These are phyloP conservation scores for Pilasporangium apinafurcum DNA, from an alignment of 352 stramenopile species.

Conservation along the genomic window DNA sequence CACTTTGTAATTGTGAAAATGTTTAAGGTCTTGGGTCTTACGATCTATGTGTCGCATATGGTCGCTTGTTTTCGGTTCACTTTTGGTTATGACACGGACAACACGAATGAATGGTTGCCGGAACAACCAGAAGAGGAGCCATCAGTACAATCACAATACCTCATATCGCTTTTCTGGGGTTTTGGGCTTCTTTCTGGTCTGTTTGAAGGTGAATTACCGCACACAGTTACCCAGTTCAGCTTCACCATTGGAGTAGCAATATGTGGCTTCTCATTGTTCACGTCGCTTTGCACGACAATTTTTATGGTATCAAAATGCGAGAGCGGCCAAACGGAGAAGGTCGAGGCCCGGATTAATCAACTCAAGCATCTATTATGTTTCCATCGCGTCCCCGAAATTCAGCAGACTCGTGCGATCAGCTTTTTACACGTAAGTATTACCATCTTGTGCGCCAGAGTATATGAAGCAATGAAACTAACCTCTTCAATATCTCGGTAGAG, in stretches of 20 bases:
- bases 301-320: slow-evolving; percentile 74
- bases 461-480: background rate
- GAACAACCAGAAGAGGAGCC: slow-evolving; percentile 2
- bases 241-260: slow-evolving; percentile 47
- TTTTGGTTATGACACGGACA: slow-evolving; percentile 16
- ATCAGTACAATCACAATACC: slow-evolving; percentile 16
- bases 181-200: slow-evolving; percentile 49
- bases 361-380: slow-evolving; percentile 60
- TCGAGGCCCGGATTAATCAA: slow-evolving; percentile 57
- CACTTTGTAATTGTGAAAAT: slow-evolving; percentile 44
- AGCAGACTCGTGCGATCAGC: slow-evolving; percentile 45
- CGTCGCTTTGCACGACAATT: slow-evolving; percentile 53
- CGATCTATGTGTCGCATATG: slow-evolving; percentile 33
- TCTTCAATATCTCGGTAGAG: slow-evolving; percentile 5
- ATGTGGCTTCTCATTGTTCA: slow-evolving; percentile 48
- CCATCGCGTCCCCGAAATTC: slow-evolving; percentile 41
- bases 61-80: slow-evolving; percentile 36
- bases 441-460: too few relatives aligned
- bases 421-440: too few relatives aligned
- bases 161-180: slow-evolving; percentile 37
- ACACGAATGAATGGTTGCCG: slow-evolving; percentile 15
- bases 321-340: slow-evolving; percentile 24
- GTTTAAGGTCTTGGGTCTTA: slow-evolving; percentile 33
- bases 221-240: slow-evolving; percentile 21
- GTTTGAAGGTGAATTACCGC: slow-evolving; percentile 41